Evolutionary conservation across 495 filamentous ascomycete genomes (phyloP), one percentile per base, ranked within the genome.

Genomic region (Lichina pygmaea): DNA sequence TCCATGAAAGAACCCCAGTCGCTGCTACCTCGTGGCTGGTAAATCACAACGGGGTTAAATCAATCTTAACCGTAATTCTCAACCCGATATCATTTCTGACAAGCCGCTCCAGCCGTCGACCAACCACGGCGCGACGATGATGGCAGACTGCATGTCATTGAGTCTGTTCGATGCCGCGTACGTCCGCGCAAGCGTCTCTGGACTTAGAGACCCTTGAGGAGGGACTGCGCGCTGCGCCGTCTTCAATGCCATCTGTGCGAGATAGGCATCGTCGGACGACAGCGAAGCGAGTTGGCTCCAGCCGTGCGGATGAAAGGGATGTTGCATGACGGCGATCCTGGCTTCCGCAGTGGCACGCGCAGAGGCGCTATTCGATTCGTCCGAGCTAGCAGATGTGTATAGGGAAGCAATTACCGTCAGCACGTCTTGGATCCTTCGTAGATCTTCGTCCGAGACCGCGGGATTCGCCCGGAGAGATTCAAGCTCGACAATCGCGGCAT

Each of bases 41-140:
- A 24, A n/a, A n/a, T n/a, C n/a, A n/a, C n/a, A n/a, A n/a, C n/a
- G n/a, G n/a, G n/a, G n/a, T n/a, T n/a, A n/a, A n/a, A n/a, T n/a
- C n/a, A n/a, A n/a, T n/a, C n/a, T n/a, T n/a, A n/a, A n/a, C n/a
- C 24, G 24, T 4, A 2, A 24, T 24, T 24, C 24, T 24, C 24
- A 24, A 24, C 24, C 24, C 4, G 24, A 24, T 24, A 24, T 24
- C 24, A 24, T 24, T 24, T 39, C 11, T 39, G 36, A 11, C 13
- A 70, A 48, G 6, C 53, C 63, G 36, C 62, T 59, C 85, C 85
- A 93, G 6, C 77, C 78, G 24, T 58, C 58, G 36, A 49, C 57
- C 43, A 55, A 64, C 84, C 83, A 94, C 24, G 89, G 91, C 31
- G 86, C 77, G 44, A 89, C 52, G 64, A 89, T 70, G 44, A 89